A percentile compares a stretch with the other conserved stretches of the same genome.
Conservation (phyloP, 257 asterid species). For the Avicennia marina region DNA sequence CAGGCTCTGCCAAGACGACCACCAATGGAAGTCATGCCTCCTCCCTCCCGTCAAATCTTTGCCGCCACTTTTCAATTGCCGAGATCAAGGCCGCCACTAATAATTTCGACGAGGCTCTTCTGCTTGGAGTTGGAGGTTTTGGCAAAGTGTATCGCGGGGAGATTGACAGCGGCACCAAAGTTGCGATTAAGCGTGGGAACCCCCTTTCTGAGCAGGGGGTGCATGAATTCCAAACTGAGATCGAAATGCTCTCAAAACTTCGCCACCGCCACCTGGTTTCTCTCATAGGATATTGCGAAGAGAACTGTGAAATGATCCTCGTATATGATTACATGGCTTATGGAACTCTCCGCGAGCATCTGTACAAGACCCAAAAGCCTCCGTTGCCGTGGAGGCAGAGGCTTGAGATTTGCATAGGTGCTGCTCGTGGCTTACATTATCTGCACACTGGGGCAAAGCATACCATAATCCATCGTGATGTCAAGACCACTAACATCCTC, state of each 20-base stretch:
- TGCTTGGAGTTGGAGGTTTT: conserved; percentile 90
- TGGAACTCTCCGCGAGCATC: conserved; percentile 86
- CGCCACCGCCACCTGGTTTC: conserved; percentile 91
- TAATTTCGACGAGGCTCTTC: conserved; percentile 67
- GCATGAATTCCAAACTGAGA: conserved; percentile 90
- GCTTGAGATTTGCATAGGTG: conserved; percentile 86
- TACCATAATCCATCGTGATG: conserved; percentile 88
- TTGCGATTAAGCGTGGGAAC: conserved; percentile 91
- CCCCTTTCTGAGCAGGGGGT: conserved; percentile 86
- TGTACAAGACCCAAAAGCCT: conserved; percentile 82
- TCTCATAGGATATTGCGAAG: conserved; percentile 83
- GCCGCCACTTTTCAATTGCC: conserved; percentile 84
- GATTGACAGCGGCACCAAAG: conserved; percentile 79
- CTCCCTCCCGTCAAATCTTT: conserved; percentile 80
- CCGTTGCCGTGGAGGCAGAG: conserved; percentile 89
- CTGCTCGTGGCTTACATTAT: conserved; percentile 88
- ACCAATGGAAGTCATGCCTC: conserved; percentile 80
- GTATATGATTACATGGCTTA: conserved; percentile 88
- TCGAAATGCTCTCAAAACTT: conserved; percentile 91
- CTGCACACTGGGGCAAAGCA: conserved; percentile 89
- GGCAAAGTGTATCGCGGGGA: conserved; percentile 86
- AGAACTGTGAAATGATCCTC: conserved; percentile 86
- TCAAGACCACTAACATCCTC: conserved; percentile 88
- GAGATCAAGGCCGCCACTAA: conserved; percentile 85
- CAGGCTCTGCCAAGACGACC: conserved; percentile 70